Evolutionary conservation across 192 early-diverging fungal genomes (phyloP).

Genomic region (Umbelopsis ramanniana): DNA sequence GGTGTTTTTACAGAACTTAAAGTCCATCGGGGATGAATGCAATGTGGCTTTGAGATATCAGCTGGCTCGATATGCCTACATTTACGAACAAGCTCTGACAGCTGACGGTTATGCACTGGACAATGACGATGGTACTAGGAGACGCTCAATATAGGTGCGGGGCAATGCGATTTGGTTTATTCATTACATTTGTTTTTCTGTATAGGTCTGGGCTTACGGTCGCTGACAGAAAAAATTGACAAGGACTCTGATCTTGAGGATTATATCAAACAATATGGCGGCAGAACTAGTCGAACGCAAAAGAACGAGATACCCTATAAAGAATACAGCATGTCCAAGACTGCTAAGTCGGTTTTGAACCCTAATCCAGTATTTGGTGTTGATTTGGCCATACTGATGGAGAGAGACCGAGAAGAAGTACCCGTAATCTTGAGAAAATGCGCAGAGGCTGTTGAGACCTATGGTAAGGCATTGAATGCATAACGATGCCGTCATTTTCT

Average conservation of each 20-base stretch:
- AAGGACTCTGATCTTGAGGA: slow-evolving; percentile 58
- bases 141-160: background rate
- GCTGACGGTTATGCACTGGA: slow-evolving; percentile 69
- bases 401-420: slow-evolving; percentile 71
- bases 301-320: slow-evolving; percentile 48
- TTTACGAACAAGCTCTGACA: slow-evolving; percentile 77
- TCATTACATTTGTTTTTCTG: background rate
- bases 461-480: slow-evolving; percentile 31
- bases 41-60: slow-evolving; percentile 81
- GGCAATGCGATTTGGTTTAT: background rate
- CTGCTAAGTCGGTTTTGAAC: slow-evolving; percentile 64
- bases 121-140: slow-evolving; percentile 34
- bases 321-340: slow-evolving; percentile 51
- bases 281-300: slow-evolving; percentile 27
- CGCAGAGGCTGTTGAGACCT: slow-evolving; percentile 81
- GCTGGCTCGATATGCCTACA: slow-evolving; percentile 79
- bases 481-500: too few species aligned
- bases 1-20: slow-evolving; percentile 36
- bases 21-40: slow-evolving; percentile 86
- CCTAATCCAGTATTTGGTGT: slow-evolving; percentile 84
- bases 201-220: slow-evolving; percentile 43
- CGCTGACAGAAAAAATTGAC: slow-evolving; percentile 63
- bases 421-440: slow-evolving; percentile 84
- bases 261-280: slow-evolving; percentile 46
- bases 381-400: slow-evolving; percentile 69